These are phyloP conservation scores for Rubia peregrina DNA, from an alignment of 305 asterid species.

Conservation along the genomic window DNA sequence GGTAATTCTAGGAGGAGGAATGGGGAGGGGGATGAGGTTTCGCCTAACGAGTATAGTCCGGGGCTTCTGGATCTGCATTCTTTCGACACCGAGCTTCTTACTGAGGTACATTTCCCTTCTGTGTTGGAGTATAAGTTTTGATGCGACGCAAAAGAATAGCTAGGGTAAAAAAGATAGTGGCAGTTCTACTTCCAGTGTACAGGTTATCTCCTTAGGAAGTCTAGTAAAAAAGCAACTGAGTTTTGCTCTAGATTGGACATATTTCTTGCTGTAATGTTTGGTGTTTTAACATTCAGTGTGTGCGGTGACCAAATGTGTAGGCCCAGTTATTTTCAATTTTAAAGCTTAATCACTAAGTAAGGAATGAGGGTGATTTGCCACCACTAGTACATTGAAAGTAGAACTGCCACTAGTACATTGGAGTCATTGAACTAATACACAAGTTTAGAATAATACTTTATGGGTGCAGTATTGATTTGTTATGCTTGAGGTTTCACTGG, in stretches of 20 bases:
- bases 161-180: neutral
- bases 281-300: neutral
- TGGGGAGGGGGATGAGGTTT: slow-evolving; percentile 49
- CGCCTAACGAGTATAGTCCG: slow-evolving; percentile 76
- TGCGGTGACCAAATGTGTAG: neutral
- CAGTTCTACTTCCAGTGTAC: neutral
- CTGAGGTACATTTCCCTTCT: slow-evolving; percentile 47
- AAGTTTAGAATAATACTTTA: neutral
- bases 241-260: neutral
- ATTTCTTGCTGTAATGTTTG: neutral
- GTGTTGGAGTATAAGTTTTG: neutral
- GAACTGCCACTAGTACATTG: neutral
- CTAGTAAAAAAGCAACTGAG: neutral
- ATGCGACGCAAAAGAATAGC: neutral
- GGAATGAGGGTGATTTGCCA: neutral
- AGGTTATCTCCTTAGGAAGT: slow-evolving; percentile 1
- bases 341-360: neutral
- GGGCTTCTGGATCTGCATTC: slow-evolving; percentile 98
- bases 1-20: slow-evolving; percentile 32
- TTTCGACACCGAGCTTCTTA: slow-evolving; percentile 75
- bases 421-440: neutral
- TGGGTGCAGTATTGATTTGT: neutral
- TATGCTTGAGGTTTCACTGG: neutral
- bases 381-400: neutral
- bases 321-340: neutral